These are phyloP conservation scores for Mytilinidion resinicola DNA, from an alignment of 495 filamentous ascomycete genomes.

Conservation along the genomic window DNA sequence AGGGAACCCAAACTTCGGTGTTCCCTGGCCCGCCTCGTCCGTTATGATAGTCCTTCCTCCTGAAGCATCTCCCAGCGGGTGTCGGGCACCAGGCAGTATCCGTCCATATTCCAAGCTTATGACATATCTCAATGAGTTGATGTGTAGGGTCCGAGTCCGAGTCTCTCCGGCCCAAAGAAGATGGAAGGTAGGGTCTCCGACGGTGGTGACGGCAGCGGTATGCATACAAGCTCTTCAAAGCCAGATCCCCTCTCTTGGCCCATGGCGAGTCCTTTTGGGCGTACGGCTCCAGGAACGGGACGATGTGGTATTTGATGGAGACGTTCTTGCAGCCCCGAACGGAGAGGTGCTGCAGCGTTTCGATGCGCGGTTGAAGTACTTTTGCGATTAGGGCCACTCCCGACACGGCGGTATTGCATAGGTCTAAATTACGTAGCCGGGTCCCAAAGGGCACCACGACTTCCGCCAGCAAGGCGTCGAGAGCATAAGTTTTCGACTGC, in stretches of 20 bases:
- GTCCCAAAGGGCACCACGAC: slow-evolving; percentile 51
- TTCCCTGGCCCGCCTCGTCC: slow-evolving; percentile 48
- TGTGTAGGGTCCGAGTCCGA: slow-evolving; percentile 58
- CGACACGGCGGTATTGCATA: slow-evolving; percentile 57
- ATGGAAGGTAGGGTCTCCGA: slow-evolving; percentile 51
- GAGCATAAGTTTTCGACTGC: slow-evolving; percentile 50
- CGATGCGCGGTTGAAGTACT: slow-evolving; percentile 47
- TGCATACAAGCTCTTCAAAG: slow-evolving; percentile 55
- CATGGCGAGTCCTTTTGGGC: slow-evolving; percentile 33
- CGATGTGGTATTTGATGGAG: slow-evolving; percentile 58
- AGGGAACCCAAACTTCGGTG: slow-evolving; percentile 57
- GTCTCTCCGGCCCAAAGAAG: slow-evolving; percentile 50
- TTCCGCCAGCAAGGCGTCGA: slow-evolving; percentile 52
- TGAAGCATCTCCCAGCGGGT: slow-evolving; percentile 51
- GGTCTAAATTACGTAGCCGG: slow-evolving; percentile 50
- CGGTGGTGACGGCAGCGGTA: slow-evolving; percentile 58
- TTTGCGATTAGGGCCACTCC: slow-evolving; percentile 50
- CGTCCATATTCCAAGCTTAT: slow-evolving; percentile 56
- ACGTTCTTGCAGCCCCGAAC: slow-evolving; percentile 61
- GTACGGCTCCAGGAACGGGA: slow-evolving; percentile 45
- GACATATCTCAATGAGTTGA: slow-evolving; percentile 56
- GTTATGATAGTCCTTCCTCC: slow-evolving; percentile 52
- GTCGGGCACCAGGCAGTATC: slow-evolving; percentile 61
- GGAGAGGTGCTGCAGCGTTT: slow-evolving; percentile 53
- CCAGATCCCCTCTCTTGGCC: slow-evolving; percentile 45